Evolutionary conservation across 2,329 filamentous ascomycete species (phyloP).

Genomic region (Ascochyta pisi): DNA sequence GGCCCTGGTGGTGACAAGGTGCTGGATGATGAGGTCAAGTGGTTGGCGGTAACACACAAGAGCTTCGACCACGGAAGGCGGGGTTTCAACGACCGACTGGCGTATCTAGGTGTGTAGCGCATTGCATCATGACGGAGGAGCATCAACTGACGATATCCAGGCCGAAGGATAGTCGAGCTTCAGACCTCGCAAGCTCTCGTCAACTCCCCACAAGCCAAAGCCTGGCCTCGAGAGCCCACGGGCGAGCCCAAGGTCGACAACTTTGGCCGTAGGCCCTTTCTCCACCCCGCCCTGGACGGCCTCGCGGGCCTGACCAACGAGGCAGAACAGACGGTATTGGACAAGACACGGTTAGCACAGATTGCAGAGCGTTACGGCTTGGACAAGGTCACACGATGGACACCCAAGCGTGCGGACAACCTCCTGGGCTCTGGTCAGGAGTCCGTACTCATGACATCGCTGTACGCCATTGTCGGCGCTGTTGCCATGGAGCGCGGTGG

Average conservation of each 20-base stretch:
- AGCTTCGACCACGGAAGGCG: conserved; percentile 94
- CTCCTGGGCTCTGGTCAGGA: conserved; percentile 75
- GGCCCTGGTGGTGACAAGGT: conserved; percentile 74
- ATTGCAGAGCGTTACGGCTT: conserved; percentile 76
- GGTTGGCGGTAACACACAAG: conserved; percentile 97
- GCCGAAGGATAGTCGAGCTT: conserved; percentile 68
- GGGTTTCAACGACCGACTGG: conserved; percentile 92
- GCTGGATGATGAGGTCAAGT: conserved; percentile 91
- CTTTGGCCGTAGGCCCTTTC: conserved; percentile 67
- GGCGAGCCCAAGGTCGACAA: conserved; percentile 35
- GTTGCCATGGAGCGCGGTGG: conserved; percentile 87
- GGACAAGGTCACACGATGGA: conserved; percentile 82
- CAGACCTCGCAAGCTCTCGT: conserved; percentile 70
- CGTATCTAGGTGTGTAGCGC: conserved; percentile 74
- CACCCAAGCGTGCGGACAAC: conserved; percentile 76
- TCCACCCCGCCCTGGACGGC: conserved; percentile 73
- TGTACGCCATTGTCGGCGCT: conserved; percentile 89
- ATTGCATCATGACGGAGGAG: neutral
- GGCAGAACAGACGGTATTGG: conserved; percentile 67
- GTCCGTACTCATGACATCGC: conserved; percentile 74
- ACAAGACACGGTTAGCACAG: conserved; percentile 69
- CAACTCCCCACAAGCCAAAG: conserved; percentile 51
- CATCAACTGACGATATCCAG: conserved; percentile 47
- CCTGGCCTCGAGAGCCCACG: conserved; percentile 28
- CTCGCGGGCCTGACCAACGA: conserved; percentile 72